phyloP scores from a whole-genome alignment of 208 protist species.

The Crithidia brevicula region DNA sequence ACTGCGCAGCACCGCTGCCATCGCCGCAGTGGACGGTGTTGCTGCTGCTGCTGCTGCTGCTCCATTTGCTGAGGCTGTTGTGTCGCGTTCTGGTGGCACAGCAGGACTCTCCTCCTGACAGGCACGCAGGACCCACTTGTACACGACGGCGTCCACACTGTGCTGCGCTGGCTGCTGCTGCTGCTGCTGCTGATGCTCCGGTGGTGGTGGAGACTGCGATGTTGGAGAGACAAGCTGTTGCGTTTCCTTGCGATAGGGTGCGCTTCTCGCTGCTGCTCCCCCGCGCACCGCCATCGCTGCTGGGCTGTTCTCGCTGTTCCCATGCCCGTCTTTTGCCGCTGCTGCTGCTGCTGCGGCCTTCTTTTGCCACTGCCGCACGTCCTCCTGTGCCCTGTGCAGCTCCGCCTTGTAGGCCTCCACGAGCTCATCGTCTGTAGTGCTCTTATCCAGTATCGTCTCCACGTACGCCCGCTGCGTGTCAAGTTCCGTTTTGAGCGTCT shows the following conservation, averaged over 20 bases:
- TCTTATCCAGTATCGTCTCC: conserved; percentile 71
- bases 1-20: conserved; percentile 26
- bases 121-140: conserved; percentile 26
- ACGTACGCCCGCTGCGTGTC: conserved; percentile 61
- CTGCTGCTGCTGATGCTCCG: neutral
- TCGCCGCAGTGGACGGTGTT: neutral
- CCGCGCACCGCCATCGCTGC: neutral
- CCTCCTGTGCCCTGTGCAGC: conserved; percentile 36
- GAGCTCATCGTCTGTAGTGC: conserved; percentile 67
- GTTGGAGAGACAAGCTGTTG: too few relatives aligned
- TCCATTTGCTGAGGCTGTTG: too few relatives aligned
- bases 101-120: conserved; percentile 9
- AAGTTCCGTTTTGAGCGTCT: conserved; percentile 63
- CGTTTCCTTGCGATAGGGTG: conserved; percentile 16
- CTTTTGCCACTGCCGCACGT: conserved; percentile 15
- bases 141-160: conserved; percentile 6
- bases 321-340: neutral
- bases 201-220: neutral
- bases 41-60: neutral
- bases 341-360: neutral
- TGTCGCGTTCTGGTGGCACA: neutral
- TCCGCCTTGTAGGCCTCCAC: conserved; percentile 75
- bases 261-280: conserved; percentile 9
- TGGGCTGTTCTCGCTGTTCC: neutral
- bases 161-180: neutral